phyloP scores from a whole-genome alignment of 2,329 filamentous ascomycete genomes.

The Colletotrichum orchidophilum region DNA sequence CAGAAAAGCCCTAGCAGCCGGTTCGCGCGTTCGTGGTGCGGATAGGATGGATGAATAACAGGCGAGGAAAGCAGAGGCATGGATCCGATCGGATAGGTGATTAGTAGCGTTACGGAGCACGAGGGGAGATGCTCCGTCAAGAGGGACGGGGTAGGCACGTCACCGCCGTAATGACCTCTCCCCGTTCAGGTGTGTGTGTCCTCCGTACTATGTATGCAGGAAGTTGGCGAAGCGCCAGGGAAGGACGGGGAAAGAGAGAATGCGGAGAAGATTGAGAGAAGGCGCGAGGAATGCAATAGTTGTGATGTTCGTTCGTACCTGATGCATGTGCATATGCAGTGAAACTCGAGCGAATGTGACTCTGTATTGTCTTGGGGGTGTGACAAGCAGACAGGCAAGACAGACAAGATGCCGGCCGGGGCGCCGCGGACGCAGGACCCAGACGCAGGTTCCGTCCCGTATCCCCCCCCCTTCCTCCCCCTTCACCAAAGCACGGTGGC shows the following conservation, averaged over 20 bases:
- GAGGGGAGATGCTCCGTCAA: neutral
- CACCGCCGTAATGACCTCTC: neutral
- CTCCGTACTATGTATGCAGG: neutral
- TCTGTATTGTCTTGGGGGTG: neutral
- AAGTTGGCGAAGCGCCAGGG: neutral
- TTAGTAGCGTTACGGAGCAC: neutral
- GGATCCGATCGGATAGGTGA: neutral
- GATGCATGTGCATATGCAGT: constrained; percentile 29
- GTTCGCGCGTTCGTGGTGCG: neutral
- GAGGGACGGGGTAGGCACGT: neutral
- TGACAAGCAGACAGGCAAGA: constrained; percentile 7
- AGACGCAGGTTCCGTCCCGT: constrained; percentile 23
- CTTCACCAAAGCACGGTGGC: neutral
- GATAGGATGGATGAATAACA: constrained; percentile 2
- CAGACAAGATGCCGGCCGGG: constrained; percentile 18
- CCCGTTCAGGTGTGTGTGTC: neutral
- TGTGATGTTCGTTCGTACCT: constrained; percentile 10
- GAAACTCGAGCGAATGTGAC: constrained; percentile 18
- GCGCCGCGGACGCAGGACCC: constrained; percentile 5
- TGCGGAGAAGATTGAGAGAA: constrained; percentile 27
- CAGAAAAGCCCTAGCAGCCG: neutral
- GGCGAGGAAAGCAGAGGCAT: constrained; percentile 5
- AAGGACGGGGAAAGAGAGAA: constrained; percentile 16
- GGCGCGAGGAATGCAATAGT: constrained; percentile 22
- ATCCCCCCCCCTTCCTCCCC: neutral